Base-by-base conservation (phyloP, 768 basidiomycete species). In the Russula emetica region DNA sequence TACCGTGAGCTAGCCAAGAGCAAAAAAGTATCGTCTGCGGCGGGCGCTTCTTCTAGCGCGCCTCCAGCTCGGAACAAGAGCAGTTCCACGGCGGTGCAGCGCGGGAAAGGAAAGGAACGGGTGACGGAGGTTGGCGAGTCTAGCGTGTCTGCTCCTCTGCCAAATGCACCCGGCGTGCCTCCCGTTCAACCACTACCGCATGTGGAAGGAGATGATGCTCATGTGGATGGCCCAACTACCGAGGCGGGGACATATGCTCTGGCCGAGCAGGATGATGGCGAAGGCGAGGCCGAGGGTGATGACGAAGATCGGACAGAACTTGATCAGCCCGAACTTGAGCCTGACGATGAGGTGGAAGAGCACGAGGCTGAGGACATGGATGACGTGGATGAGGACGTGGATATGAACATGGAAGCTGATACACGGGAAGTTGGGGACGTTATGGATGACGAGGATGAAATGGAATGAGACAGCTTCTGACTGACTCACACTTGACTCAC, bases 1-100 rank as follows among this genome's bases (percentile, higher is more conserved):
- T 90, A 86, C 66, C 85, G 87, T 62, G 84, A 87, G 45, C 75
- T 78, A 22, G 72, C 80, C 3, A 90, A 88, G 70, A 79, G 78
- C 6, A 85, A 84, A 73, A 88, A 87, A 73, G 78, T 76, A 69
- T 72, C 32, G 70, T 66, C 42, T 1, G 58, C 52, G 6, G 62
- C 52, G 5, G 54, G 62, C 32, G 56, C 53, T 4, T 63, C 66
- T 71, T 55, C 30, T 40, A 77, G 69, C 61, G 76, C 62, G 68
- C 69, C 16, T 11, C 68, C 50, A 45, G 54, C 40, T 28, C 67
- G 58, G 32, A 59, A 53, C n/a, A 68, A 61, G 30, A 55, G 22
- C 1, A 30, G 44, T 20, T 9, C 30, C 7, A 45, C 34, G 5
- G 36, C 53, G 0, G 45, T 24, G 22, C 52, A 66, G 14, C 60